Evolutionary conservation across 306 rosid species (phyloP).

Genomic region (Cucumis melo): DNA sequence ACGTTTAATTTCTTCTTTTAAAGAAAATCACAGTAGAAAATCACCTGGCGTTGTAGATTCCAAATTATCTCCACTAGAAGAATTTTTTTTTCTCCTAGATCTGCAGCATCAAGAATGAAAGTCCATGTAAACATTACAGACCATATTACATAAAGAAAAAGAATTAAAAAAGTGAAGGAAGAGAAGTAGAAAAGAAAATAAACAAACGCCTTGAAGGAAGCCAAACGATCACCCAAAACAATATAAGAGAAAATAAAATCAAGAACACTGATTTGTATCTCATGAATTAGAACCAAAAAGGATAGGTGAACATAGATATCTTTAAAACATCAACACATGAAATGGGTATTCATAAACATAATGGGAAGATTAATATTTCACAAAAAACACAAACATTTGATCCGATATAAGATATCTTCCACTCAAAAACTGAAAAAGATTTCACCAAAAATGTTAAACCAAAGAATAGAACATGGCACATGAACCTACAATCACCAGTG

Average conservation of each 20-base stretch:
- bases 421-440: background rate
- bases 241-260: background rate
- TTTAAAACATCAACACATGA: background rate
- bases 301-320: background rate
- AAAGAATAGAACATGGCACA: background rate
- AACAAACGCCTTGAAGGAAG: background rate
- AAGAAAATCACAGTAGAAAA: too few relatives aligned
- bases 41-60: slow-evolving; percentile 72
- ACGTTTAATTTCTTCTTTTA: background rate
- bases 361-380: background rate
- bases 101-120: slow-evolving; percentile 30
- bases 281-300: background rate
- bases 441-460: background rate
- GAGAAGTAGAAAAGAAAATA: background rate
- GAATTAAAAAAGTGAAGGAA: background rate
- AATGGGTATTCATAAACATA: background rate
- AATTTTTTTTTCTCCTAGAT: slow-evolving; percentile 88
- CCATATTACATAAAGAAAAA: background rate
- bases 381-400: background rate
- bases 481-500: background rate
- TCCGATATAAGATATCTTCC: background rate
- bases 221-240: too few relatives aligned
- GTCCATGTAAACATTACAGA: slow-evolving; percentile 13
- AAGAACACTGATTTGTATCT: background rate
- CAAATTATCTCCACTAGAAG: slow-evolving; percentile 68